Percentiles rank a stretch among this genome's conserved stretches.
Evolutionary conservation across 352 stramenopile genomes (phyloP).

Genomic region (Pythium rhizo-oryzae): DNA sequence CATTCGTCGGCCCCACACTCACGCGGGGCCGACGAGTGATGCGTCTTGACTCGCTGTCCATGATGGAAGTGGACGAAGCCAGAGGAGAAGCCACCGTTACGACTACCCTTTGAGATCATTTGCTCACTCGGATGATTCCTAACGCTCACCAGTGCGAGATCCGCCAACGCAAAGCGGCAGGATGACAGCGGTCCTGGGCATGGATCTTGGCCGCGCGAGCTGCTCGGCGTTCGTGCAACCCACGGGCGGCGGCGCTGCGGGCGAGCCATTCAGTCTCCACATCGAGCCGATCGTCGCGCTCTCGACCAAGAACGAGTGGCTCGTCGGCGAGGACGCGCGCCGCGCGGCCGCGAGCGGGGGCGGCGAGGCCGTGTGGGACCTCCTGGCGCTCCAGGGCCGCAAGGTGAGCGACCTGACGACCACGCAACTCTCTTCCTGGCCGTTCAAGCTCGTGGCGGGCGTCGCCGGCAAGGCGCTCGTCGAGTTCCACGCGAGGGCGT

Average conservation of each 20-base stretch:
- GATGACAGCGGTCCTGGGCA: slow-evolving; percentile 13
- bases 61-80: too few species aligned
- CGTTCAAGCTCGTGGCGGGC: slow-evolving; percentile 35
- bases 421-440: slow-evolving; percentile 28
- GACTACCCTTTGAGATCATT: too few species aligned
- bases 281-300: slow-evolving; percentile 23
- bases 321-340: slow-evolving; percentile 19
- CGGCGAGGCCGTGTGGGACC: slow-evolving; percentile 24
- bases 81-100: too few species aligned
- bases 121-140: too few species aligned
- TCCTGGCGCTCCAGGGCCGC: slow-evolving; percentile 21
- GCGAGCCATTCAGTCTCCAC: neutral
- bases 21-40: too few species aligned
- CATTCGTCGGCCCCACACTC: too few species aligned
- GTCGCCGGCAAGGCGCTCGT: slow-evolving; percentile 39
- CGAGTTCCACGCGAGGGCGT: slow-evolving; percentile 19
- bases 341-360: slow-evolving; percentile 1
- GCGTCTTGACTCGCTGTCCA: too few species aligned
- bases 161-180: neutral
- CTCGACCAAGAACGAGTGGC: slow-evolving; percentile 12
- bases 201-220: slow-evolving; percentile 26
- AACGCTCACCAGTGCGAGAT: neutral
- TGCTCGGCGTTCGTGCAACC: slow-evolving; percentile 16
- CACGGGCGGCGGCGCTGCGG: neutral
- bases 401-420: slow-evolving; percentile 20